Evolutionary conservation across 2,329 filamentous ascomycete genomes (phyloP).

Genomic region (Pseudogymnoascus sp.): DNA sequence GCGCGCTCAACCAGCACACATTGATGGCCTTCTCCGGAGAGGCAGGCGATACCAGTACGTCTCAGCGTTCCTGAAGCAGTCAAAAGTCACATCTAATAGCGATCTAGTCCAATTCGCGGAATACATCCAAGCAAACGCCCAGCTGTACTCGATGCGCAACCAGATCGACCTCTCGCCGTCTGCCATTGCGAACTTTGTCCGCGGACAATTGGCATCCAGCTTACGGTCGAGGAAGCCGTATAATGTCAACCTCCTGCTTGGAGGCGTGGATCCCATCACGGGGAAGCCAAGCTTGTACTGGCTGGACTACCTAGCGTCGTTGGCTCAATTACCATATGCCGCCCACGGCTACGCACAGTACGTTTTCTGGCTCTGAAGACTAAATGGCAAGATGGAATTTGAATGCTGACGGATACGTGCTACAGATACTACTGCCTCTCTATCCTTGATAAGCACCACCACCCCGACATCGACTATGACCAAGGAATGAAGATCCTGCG

Average conservation of each 20-base stretch:
- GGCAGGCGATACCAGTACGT: constrained; percentile 82
- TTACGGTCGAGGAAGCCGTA: constrained; percentile 90
- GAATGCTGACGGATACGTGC: constrained; percentile 7
- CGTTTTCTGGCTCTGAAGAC: constrained; percentile 25
- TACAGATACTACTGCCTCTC: constrained; percentile 91
- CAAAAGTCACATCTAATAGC: constrained; percentile 8
- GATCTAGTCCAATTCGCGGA: constrained; percentile 89
- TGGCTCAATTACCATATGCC: constrained; percentile 85
- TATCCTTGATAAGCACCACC: constrained; percentile 96
- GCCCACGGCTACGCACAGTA: constrained; percentile 98
- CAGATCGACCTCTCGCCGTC: constrained; percentile 83
- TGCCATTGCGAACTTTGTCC: constrained; percentile 86
- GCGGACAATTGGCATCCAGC: constrained; percentile 83
- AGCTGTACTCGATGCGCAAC: constrained; percentile 98
- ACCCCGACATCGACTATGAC: constrained; percentile 83
- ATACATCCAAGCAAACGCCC: constrained; percentile 96
- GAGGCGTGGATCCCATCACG: constrained; percentile 86
- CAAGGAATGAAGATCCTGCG: constrained; percentile 86
- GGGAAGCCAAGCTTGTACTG: constrained; percentile 90
- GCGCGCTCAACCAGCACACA: constrained; percentile 84
- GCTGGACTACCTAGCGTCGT: constrained; percentile 90
- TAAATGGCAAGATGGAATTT: not conserved
- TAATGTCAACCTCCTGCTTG: constrained; percentile 91
- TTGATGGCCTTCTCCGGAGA: constrained; percentile 94
- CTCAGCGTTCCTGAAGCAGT: not conserved